These are phyloP conservation scores for Wickerhamiella infanticola DNA, from an alignment of 1,139 yeast species.

Conservation along the genomic window DNA sequence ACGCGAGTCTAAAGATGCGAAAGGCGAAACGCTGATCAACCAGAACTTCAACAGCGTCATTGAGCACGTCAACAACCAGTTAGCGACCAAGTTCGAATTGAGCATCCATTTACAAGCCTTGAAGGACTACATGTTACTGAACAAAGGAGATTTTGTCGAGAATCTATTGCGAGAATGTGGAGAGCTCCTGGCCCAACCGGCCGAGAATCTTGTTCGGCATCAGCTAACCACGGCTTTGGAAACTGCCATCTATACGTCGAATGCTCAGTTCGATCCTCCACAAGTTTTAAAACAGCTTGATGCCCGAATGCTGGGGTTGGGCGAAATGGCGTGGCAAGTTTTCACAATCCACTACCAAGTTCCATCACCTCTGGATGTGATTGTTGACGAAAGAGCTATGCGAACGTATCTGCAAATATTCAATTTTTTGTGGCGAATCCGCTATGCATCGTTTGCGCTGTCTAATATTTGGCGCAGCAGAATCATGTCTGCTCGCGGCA, in stretches of 20 bases:
- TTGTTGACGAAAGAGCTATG: slow-evolving; percentile 26
- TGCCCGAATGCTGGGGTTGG: slow-evolving; percentile 59
- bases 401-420: slow-evolving; percentile 66
- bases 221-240: slow-evolving; percentile 50
- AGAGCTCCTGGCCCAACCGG: slow-evolving; percentile 42
- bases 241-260: slow-evolving; percentile 51
- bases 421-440: slow-evolving; percentile 70
- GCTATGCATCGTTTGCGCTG: slow-evolving; percentile 42
- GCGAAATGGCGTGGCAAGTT: slow-evolving; percentile 67
- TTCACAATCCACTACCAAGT: slow-evolving; percentile 75
- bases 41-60: slow-evolving; percentile 43
- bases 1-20: slow-evolving; percentile 15
- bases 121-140: slow-evolving; percentile 54
- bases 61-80: slow-evolving; percentile 34
- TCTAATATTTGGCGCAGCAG: slow-evolving; percentile 32
- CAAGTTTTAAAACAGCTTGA: slow-evolving; percentile 46
- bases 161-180: slow-evolving; percentile 43
- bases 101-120: slow-evolving; percentile 44
- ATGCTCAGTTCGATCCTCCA: slow-evolving; percentile 34
- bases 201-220: slow-evolving; percentile 46
- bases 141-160: slow-evolving; percentile 66
- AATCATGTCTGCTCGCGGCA: slow-evolving; percentile 19
- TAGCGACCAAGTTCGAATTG: slow-evolving; percentile 37
- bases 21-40: background rate
- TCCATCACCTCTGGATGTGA: slow-evolving; percentile 34